Evolutionary conservation across 129 eudicot genomes (phyloP).

Genomic region (Artemisia tridentata): DNA sequence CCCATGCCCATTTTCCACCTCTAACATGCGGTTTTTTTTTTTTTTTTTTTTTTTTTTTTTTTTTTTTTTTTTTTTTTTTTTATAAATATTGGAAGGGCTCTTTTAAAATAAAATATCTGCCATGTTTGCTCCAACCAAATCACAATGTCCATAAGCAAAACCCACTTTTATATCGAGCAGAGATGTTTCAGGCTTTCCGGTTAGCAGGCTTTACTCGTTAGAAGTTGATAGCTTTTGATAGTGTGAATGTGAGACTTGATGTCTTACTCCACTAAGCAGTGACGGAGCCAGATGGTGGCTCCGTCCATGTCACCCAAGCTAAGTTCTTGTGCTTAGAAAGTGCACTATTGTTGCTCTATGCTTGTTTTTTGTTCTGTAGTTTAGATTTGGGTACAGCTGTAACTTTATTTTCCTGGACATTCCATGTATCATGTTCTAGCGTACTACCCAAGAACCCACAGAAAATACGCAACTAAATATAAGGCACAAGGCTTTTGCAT

Average conservation of each 20-base stretch:
- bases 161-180: too few relatives aligned
- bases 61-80: too few relatives aligned
- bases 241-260: constrained; percentile 3
- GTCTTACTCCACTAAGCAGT: neutral
- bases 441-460: neutral
- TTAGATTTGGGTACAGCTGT: neutral
- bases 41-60: too few relatives aligned
- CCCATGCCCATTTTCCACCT: too few relatives aligned
- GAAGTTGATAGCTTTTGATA: neutral
- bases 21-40: too few relatives aligned
- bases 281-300: neutral
- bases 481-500: too few relatives aligned
- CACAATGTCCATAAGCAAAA: neutral
- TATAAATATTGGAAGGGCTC: too few relatives aligned
- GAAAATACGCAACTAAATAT: too few relatives aligned
- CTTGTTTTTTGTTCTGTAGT: neutral
- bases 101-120: too few relatives aligned
- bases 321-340: neutral
- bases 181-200: too few relatives aligned
- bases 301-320: neutral
- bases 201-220: neutral
- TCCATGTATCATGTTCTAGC: neutral
- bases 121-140: neutral
- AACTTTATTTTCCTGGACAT: neutral
- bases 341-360: neutral